Evolutionary conservation across 1,284 basidiomycete species (phyloP).

Genomic region (Boletellus deceptivus): DNA sequence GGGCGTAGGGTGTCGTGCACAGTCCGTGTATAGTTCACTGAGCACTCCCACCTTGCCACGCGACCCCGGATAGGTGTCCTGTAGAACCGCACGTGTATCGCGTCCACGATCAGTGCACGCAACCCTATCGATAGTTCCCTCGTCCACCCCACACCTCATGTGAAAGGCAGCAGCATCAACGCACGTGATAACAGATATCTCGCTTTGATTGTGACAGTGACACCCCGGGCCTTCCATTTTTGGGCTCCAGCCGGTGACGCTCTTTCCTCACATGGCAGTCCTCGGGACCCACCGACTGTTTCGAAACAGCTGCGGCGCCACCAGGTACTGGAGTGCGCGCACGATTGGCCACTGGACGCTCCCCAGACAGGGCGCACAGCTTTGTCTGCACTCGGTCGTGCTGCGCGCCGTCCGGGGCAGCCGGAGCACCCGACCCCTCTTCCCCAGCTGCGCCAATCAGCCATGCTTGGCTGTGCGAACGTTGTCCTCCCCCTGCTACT

Average conservation of each 20-base stretch:
- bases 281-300: neutral
- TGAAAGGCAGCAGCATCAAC: constrained; percentile 10
- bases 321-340: constrained; percentile 10
- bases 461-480: neutral
- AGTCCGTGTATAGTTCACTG: neutral
- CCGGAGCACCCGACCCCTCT: neutral
- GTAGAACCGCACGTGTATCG: constrained; percentile 1
- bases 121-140: constrained; percentile 20
- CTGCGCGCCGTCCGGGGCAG: too few relatives aligned
- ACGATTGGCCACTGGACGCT: neutral
- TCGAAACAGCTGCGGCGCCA: neutral
- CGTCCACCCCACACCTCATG: constrained; percentile 1
- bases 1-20: constrained; percentile 18
- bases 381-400: neutral
- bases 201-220: neutral
- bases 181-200: constrained; percentile 1
- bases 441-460: constrained; percentile 4
- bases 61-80: constrained; percentile 7
- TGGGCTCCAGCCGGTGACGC: neutral
- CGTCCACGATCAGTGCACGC: constrained; percentile 6
- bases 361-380: neutral
- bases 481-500: too few relatives aligned
- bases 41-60: constrained; percentile 8
- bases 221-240: neutral
- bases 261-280: neutral